A percentile compares a stretch with the other conserved stretches of the same genome.
phyloP scores from a whole-genome alignment of 305 asterid genomes.

The Fraxinus nigra region DNA sequence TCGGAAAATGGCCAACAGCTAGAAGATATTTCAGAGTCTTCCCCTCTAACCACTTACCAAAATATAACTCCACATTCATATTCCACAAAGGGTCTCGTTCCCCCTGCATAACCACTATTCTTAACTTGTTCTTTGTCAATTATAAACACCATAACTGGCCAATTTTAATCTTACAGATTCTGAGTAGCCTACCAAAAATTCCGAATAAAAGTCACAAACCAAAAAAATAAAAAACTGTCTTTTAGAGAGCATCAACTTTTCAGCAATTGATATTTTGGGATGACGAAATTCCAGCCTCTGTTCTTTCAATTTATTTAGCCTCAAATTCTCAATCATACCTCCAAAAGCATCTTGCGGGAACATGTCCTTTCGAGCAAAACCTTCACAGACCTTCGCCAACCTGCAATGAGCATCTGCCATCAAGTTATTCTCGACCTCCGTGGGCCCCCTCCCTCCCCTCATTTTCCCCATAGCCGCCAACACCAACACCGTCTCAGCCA shows the following conservation, averaged over 20 bases:
- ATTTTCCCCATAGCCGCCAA: constrained; percentile 87
- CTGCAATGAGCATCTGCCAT: constrained; percentile 64
- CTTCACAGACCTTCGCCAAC: constrained; percentile 63
- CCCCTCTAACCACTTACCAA: neutral
- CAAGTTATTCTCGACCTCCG: constrained; percentile 60
- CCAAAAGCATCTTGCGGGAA: constrained; percentile 82
- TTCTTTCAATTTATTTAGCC: constrained; percentile 67
- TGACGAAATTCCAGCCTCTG: constrained; percentile 70
- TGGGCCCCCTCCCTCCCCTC: constrained; percentile 84
- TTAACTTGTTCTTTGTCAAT: constrained; percentile 4
- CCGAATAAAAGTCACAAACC: neutral
- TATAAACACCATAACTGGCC: neutral
- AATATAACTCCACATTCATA: constrained; percentile 14
- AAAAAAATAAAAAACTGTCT: constrained; percentile 48
- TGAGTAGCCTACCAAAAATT: neutral
- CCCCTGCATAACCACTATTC: neutral
- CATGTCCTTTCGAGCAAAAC: constrained; percentile 81
- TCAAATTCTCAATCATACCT: constrained; percentile 75
- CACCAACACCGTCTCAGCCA: constrained; percentile 83
- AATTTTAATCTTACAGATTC: neutral
- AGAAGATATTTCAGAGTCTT: neutral
- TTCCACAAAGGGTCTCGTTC: constrained; percentile 4
- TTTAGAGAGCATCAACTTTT: constrained; percentile 63
- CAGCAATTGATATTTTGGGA: constrained; percentile 73
- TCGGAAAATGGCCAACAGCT: neutral